phyloP scores from a whole-genome alignment of 306 rosid species.

The Potentilla sterilis region DNA sequence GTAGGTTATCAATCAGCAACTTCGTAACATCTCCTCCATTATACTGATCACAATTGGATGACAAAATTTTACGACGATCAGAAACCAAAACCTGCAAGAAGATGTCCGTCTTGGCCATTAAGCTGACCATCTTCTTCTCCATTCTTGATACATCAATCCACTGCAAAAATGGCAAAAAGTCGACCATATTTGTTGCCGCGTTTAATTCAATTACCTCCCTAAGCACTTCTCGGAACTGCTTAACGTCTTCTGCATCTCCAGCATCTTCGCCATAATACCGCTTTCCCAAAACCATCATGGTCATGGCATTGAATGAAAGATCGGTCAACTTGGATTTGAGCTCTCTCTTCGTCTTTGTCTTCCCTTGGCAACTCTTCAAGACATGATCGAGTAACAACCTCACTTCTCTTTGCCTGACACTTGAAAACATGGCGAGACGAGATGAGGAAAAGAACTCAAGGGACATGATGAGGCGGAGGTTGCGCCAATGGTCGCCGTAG shows the following conservation, averaged over 20 bases:
- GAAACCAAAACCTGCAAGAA: constrained; percentile 17
- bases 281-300: constrained; percentile 30
- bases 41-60: too few species aligned
- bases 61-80: not conserved
- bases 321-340: constrained; percentile 19
- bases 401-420: constrained; percentile 15
- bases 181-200: not conserved
- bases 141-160: constrained; percentile 13
- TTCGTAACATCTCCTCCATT: not conserved
- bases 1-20: not conserved
- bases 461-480: constrained; percentile 24
- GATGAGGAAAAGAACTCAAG: constrained; percentile 27
- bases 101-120: constrained; percentile 23
- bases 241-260: constrained; percentile 7
- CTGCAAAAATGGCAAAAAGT: constrained; percentile 18
- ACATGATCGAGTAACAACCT: not conserved
- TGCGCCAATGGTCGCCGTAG: constrained; percentile 44
- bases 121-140: constrained; percentile 21
- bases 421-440: constrained; percentile 7
- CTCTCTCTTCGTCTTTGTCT: not conserved
- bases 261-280: constrained; percentile 14
- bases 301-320: constrained; percentile 19
- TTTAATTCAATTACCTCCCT: not conserved
- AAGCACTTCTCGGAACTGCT: constrained; percentile 15
- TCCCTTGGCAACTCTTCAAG: not conserved